phyloP scores from a whole-genome alignment of 73 alveolate species.

The Paramecium primaurelia region DNA sequence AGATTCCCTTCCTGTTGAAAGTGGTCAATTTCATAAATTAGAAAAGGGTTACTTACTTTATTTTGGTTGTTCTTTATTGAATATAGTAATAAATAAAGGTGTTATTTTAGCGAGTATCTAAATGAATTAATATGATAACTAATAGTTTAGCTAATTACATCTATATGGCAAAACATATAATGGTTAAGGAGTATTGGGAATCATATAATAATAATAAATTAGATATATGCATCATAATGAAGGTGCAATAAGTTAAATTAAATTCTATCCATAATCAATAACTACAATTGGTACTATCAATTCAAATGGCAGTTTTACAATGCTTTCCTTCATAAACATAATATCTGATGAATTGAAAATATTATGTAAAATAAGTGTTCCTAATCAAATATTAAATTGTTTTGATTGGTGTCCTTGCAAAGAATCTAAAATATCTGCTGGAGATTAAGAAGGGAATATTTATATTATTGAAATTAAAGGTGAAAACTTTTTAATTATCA shows the following conservation, averaged over 20 bases:
- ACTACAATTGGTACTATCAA: not conserved
- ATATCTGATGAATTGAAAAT: not conserved
- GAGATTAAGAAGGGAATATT: not conserved
- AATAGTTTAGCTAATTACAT: not conserved
- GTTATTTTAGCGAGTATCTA: not conserved
- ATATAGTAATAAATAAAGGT: not conserved
- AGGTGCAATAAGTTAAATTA: not conserved
- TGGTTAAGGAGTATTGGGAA: not conserved
- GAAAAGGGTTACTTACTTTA: not conserved
- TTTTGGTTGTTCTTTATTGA: not conserved
- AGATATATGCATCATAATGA: not conserved
- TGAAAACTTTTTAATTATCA: not conserved
- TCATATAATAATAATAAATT: not conserved
- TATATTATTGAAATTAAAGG: not conserved
- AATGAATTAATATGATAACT: not conserved
- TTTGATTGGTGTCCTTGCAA: conserved; percentile 34
- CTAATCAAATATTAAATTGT: not conserved
- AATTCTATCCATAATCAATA: not conserved
- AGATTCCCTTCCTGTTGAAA: not conserved
- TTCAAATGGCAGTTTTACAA: conserved; percentile 11
- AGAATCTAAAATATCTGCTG: not conserved
- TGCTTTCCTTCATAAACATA: not conserved
- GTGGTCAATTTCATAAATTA: not conserved
- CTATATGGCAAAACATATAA: not conserved
- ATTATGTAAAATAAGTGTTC: not conserved